Base-by-base conservation (phyloP, 768 basidiomycete genomes). In the Amanita polypyramis region DNA sequence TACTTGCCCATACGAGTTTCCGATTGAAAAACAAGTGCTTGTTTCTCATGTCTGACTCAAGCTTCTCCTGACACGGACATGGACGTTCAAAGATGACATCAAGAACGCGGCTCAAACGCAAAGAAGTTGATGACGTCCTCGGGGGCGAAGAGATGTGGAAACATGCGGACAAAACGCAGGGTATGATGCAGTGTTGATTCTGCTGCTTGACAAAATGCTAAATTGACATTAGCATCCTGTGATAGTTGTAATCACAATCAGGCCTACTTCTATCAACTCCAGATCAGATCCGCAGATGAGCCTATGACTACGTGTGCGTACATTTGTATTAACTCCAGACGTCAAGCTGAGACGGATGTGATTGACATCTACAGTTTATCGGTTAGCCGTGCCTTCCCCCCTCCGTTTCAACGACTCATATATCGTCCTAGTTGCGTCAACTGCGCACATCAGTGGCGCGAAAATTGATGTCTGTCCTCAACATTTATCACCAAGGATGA, bases 231-330 rank as follows among this genome's bases (percentile, higher is more conserved):
- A 81, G 79, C 78, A 12, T 70, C 65, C 6, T 80, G 79, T 58
- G 72, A 71, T 42, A 91, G 25, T 27, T 99, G 95, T 62, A 93
- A 94, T 59, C 71, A 83, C 60, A 73, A 77, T 39, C 70, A 81
- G 41, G 94, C 95, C 3, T 97, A 93, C 64, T 99, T 88, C 67
- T 89, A 93, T 60, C 93, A 97, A 69, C 70, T 98, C 11, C 96
- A 99, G 62, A 99, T 97, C 52, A 70, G 95, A 38, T 94, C 89
- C 55, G 91, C 89, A 0, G 90, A 92, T 59, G 90, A 93, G 58
- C 88, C 87, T 12, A 92, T 91, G 89, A 91, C 86, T 5, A 76
- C 72, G 4, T 77, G 76, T 76, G 56, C 32, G 72, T 37, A 49
- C 37, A 33, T 50, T 45, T 48, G 34, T 27, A 42, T 20, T 30